Percentiles rank a stretch among this genome's conserved stretches.
phyloP scores from a whole-genome alignment of 2,329 filamentous ascomycete genomes.

The Pseudovirgaria hyperparasitica region DNA sequence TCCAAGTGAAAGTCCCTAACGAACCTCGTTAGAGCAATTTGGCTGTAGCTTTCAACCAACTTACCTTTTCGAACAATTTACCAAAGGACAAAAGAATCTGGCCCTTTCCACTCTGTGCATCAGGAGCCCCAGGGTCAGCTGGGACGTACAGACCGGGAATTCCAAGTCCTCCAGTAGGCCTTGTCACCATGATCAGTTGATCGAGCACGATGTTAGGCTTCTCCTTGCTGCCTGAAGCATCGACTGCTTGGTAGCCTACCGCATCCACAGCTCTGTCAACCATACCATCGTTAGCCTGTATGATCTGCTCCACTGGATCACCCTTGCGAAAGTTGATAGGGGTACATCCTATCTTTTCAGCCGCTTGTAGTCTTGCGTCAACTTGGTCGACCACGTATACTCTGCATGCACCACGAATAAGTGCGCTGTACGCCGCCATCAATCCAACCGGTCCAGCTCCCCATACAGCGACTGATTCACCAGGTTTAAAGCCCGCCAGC shows the following conservation, averaged over 20 bases:
- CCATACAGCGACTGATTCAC: slow-evolving; percentile 52
- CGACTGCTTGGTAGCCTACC: slow-evolving; percentile 53
- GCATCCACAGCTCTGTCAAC: slow-evolving; percentile 53
- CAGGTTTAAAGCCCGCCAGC: slow-evolving; percentile 45
- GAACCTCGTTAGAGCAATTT: slow-evolving; percentile 2
- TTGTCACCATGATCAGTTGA: slow-evolving; percentile 49
- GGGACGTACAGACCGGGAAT: slow-evolving; percentile 45
- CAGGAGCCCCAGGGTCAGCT: slow-evolving; percentile 49
- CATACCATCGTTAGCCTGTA: slow-evolving; percentile 44
- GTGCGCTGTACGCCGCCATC: slow-evolving; percentile 52
- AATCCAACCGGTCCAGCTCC: slow-evolving; percentile 52
- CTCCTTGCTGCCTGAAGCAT: slow-evolving; percentile 42
- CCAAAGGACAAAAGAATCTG: slow-evolving; percentile 53
- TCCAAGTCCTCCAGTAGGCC: slow-evolving; percentile 48
- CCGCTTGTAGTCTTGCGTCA: slow-evolving; percentile 43
- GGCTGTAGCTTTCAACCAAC: slow-evolving; percentile 4
- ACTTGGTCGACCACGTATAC: slow-evolving; percentile 54
- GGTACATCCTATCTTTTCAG: slow-evolving; percentile 48
- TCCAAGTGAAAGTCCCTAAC: slow-evolving; percentile 44
- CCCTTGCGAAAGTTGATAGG: slow-evolving; percentile 48
- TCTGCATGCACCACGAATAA: slow-evolving; percentile 46
- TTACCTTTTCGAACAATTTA: slow-evolving; percentile 55
- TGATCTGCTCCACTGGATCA: slow-evolving; percentile 48
- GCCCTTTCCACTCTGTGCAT: slow-evolving; percentile 47
- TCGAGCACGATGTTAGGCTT: slow-evolving; percentile 51